Conservation (phyloP, 1,284 basidiomycete genomes). For the Boletus hoseneyae region DNA sequence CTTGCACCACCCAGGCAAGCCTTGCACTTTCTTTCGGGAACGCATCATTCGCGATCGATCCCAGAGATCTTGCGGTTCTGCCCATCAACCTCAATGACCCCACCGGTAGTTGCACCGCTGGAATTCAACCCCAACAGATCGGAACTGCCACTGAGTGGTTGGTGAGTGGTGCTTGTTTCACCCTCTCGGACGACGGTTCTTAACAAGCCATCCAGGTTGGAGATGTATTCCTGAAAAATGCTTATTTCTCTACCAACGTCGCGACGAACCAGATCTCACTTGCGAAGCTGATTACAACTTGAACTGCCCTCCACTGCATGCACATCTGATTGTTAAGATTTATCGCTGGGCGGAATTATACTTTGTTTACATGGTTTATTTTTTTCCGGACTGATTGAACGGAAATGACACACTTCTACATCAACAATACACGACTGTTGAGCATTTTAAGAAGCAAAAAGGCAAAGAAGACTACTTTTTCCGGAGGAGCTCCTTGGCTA, state of each 20-base stretch:
- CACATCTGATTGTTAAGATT: neutral
- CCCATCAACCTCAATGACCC: conserved; percentile 62
- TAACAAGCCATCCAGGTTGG: conserved; percentile 42
- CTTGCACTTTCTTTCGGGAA: conserved; percentile 72
- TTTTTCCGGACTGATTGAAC: neutral
- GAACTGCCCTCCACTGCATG: neutral
- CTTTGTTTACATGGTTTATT: conserved; percentile 1
- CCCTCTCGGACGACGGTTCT: neutral
- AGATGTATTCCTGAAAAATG: conserved; percentile 77
- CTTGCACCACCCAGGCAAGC: conserved; percentile 65
- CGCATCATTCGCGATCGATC: conserved; percentile 58
- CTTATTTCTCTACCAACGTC: conserved; percentile 73
- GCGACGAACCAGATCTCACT: conserved; percentile 67
- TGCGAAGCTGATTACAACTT: conserved; percentile 44
- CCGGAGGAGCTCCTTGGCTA: conserved; percentile 48
- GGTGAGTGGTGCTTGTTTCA: conserved; percentile 35
- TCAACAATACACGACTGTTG: neutral
- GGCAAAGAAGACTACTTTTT: conserved; percentile 26
- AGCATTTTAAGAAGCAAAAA: neutral
- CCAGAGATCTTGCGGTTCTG: conserved; percentile 68
- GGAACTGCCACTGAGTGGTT: conserved; percentile 72
- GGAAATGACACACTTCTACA: neutral
- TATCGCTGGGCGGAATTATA: conserved; percentile 6
- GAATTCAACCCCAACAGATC: conserved; percentile 66
- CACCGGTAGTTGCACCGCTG: conserved; percentile 68